A percentile compares a stretch with the other conserved stretches of the same genome.
Evolutionary conservation across 1,284 basidiomycete species (phyloP).

Genomic region (Singerocomus rubriflavus): DNA sequence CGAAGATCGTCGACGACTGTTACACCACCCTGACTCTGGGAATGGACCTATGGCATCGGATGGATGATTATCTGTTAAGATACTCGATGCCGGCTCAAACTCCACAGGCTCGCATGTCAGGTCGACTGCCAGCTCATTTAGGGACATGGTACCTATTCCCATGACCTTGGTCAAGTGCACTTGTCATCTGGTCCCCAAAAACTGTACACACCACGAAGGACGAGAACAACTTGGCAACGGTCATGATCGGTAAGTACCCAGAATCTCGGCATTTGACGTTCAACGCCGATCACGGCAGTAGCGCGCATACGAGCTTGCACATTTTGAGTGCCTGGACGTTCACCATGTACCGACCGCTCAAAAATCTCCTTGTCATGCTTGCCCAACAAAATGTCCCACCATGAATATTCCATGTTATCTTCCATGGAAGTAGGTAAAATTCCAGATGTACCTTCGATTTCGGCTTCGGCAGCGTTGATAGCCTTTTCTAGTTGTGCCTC

Average conservation of each 20-base stretch:
- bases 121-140: constrained; percentile 82
- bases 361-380: constrained; percentile 79
- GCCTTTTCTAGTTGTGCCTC: constrained; percentile 60
- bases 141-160: constrained; percentile 67
- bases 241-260: constrained; percentile 79
- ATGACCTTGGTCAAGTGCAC: constrained; percentile 7
- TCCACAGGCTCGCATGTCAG: constrained; percentile 71
- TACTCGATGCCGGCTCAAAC: constrained; percentile 51
- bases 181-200: not conserved
- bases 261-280: constrained; percentile 72
- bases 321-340: constrained; percentile 25
- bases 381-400: constrained; percentile 77
- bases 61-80: constrained; percentile 31
- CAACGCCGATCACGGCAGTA: constrained; percentile 59
- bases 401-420: constrained; percentile 49
- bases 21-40: constrained; percentile 27
- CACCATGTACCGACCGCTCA: constrained; percentile 48
- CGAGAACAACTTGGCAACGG: constrained; percentile 68
- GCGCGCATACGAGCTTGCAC: constrained; percentile 40
- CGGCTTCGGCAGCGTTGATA: constrained; percentile 65
- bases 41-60: constrained; percentile 28
- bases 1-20: constrained; percentile 25
- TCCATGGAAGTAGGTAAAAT: constrained; percentile 20
- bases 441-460: constrained; percentile 48
- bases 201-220: constrained; percentile 52